Evolutionary conservation across 305 asterid species (phyloP).

Genomic region (Fraxinus floribunda): DNA sequence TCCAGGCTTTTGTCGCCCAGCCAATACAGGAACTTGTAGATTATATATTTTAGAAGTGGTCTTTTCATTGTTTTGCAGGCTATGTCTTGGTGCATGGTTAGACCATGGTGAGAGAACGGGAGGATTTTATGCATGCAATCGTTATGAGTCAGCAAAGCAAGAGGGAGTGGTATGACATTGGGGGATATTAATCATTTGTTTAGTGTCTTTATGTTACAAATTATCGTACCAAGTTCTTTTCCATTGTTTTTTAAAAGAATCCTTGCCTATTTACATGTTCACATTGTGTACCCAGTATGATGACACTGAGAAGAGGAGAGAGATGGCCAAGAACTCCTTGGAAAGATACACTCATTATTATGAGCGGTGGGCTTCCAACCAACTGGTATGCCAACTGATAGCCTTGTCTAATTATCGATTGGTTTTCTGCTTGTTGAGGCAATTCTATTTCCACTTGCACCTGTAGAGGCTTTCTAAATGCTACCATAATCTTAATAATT

Average conservation of each 20-base stretch:
- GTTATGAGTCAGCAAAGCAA: slow-evolving; percentile 88
- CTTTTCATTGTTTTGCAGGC: slow-evolving; percentile 45
- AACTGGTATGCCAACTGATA: slow-evolving; percentile 54
- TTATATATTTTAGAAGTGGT: background rate
- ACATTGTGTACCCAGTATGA: slow-evolving; percentile 58
- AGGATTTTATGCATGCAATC: slow-evolving; percentile 94
- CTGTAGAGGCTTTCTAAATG: background rate
- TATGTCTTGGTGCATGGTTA: slow-evolving; percentile 88
- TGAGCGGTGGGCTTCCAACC: slow-evolving; percentile 98
- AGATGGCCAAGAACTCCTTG: slow-evolving; percentile 90
- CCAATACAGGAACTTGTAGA: slow-evolving; percentile 8
- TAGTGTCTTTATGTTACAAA: background rate
- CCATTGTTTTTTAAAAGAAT: slow-evolving; percentile 9
- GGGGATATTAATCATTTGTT: slow-evolving; percentile 11
- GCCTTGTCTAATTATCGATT: slow-evolving; percentile 6
- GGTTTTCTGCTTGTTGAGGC: background rate
- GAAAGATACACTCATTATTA: slow-evolving; percentile 95
- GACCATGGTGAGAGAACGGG: slow-evolving; percentile 96
- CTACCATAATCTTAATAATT: background rate
- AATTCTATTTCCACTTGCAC: background rate
- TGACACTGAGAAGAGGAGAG: slow-evolving; percentile 84
- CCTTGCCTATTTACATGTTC: slow-evolving; percentile 17
- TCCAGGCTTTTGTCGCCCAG: background rate
- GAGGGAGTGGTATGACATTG: slow-evolving; percentile 74
- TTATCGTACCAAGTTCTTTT: slow-evolving; percentile 11